phyloP scores from a whole-genome alignment of 805 yeast species.

The Novakomyces olei region DNA sequence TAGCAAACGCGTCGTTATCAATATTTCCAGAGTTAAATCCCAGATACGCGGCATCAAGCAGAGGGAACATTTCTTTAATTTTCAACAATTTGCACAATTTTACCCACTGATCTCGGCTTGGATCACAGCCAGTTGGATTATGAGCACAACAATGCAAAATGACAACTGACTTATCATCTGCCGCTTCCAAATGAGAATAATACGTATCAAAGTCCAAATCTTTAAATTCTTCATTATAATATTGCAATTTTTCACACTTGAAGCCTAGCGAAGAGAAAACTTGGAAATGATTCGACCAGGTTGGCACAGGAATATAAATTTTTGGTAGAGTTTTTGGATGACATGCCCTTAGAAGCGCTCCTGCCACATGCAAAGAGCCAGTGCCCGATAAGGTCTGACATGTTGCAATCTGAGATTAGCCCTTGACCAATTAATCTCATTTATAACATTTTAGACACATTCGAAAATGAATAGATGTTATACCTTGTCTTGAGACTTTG shows the following conservation, averaged over 20 bases:
- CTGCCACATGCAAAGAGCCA: conserved; percentile 74
- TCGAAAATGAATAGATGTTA: conserved; percentile 41
- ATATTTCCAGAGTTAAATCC: conserved; percentile 87
- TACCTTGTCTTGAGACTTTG: conserved; percentile 15
- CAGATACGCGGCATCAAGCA: conserved; percentile 91
- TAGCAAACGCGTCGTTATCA: conserved; percentile 65
- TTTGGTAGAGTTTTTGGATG: conserved; percentile 17
- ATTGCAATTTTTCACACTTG: conserved; percentile 51
- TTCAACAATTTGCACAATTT: conserved; percentile 41
- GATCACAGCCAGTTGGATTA: conserved; percentile 94
- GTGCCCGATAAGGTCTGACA: conserved; percentile 87
- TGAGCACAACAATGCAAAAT: conserved; percentile 90
- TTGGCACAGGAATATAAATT: conserved; percentile 64
- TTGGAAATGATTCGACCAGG: conserved; percentile 94
- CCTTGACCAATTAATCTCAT: too few species aligned
- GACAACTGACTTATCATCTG: conserved; percentile 58
- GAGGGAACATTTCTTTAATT: conserved; percentile 42
- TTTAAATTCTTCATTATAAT: conserved; percentile 59
- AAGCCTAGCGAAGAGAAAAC: conserved; percentile 56
- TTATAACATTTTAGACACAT: too few species aligned
- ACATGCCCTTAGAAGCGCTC: conserved; percentile 39
- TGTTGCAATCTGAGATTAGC: too few species aligned
- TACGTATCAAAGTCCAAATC: conserved; percentile 51
- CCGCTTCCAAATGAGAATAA: conserved; percentile 34
- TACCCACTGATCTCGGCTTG: conserved; percentile 62